Base-by-base conservation (phyloP, 805 yeast genomes). In the Wickerhamomyces pijperi region DNA sequence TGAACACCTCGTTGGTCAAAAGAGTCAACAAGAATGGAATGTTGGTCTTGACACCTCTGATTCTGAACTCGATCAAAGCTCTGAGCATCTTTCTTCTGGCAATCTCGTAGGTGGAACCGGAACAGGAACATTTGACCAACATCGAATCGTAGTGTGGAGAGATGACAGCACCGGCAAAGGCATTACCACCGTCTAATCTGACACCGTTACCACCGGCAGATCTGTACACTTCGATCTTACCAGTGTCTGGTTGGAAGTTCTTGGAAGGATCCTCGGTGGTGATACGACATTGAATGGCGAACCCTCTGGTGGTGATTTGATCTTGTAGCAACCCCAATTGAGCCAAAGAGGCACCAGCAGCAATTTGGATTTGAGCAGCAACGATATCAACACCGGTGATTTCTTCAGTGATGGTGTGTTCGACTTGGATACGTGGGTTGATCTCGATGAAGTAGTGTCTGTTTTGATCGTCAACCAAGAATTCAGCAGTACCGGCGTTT, bases 131-230 rank as follows among this genome's bases (percentile, higher is more conserved):
- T 65, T 90, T 90, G 48, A 90, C 98, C 73, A 90, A 75, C 96
- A 90, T 83, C 29, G 97, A 88, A 65, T 90, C 98, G 66, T 90
- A 90, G 65, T 86, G 95, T 33, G 98, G 98, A 28, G 95, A 81
- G 50, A 90, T 92, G 49, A 92, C 78, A 18, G 97, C 83, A 47
- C 98, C 98, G 12, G 95, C 94, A 61, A 86, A 90, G 3, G 96
- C 97, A 60, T 90, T 90, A 66, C 97, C 97, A 68, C 98, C 98
- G 56, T 90, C 98, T 51, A 92, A 73, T 68, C 99, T 80, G 36
- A 92, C 97, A 63, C 99, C 99, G 58, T 92, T 92, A 71, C 99
- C 99, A 65, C 98, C 98, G 18, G 97, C 85, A 35, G 97, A 87
- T 63, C 97, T 78, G 70, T 90, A 90, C 35, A 90, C 98, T 64